A percentile compares a stretch with the other conserved stretches of the same genome.
These are phyloP conservation scores for Magnolia sinica DNA, from an alignment of 164 flowering plant species.

Conservation along the genomic window DNA sequence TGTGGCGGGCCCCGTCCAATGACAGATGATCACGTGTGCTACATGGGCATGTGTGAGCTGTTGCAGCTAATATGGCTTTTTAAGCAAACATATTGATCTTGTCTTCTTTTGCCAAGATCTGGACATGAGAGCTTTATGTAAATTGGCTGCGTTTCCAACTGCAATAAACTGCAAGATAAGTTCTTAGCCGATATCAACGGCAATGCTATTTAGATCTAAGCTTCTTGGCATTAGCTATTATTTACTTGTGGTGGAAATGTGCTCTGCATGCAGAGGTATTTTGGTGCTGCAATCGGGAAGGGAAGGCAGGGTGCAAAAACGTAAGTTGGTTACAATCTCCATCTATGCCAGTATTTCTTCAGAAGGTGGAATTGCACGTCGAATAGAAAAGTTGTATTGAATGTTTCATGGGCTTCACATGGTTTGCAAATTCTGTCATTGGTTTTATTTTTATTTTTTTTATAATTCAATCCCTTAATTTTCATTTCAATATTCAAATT, in stretches of 20 bases:
- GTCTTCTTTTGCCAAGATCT: too few species aligned
- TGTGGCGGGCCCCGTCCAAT: not conserved
- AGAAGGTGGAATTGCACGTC: not conserved
- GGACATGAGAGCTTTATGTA: not conserved
- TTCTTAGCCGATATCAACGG: not conserved
- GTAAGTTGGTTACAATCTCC: constrained; percentile 39
- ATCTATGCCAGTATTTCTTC: not conserved
- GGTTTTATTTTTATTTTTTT: too few species aligned
- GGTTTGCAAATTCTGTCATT: not conserved
- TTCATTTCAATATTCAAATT: too few species aligned
- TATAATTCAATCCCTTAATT: not conserved
- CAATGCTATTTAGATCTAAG: not conserved
- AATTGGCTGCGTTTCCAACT: not conserved
- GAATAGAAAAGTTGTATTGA: not conserved
- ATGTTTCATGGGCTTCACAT: not conserved
- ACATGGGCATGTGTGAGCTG: too few species aligned
- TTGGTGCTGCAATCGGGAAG: constrained; percentile 94
- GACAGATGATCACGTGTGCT: too few species aligned
- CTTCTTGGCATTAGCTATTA: not conserved
- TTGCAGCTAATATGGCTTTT: too few species aligned
- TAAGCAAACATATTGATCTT: too few species aligned
- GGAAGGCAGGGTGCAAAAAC: constrained; percentile 96
- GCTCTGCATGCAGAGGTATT: constrained; percentile 58
- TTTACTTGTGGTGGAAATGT: not conserved
- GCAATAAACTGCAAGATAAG: not conserved